Evolutionary conservation across 78 protist species (phyloP).

Genomic region (Emiliania huxleyi): DNA sequence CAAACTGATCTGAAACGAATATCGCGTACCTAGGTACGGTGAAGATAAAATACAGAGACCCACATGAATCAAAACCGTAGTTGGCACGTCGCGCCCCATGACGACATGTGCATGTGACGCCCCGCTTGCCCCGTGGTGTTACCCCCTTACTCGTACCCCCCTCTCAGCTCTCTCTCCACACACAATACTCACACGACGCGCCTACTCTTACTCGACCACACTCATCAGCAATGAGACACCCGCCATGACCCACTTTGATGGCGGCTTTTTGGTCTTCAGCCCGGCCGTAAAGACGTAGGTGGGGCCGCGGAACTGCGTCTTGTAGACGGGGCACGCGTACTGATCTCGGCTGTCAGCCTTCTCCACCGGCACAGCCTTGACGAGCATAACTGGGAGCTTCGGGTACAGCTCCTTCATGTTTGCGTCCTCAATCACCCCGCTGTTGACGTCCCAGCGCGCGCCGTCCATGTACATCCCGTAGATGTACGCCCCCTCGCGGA

Average conservation of each 20-base stretch:
- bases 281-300: conserved; percentile 64
- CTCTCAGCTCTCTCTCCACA: too few species aligned
- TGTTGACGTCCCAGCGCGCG: conserved; percentile 74
- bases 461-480: conserved; percentile 78
- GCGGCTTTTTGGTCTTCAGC: conserved; percentile 52
- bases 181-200: too few species aligned
- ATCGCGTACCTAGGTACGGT: too few species aligned
- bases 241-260: conserved; percentile 67
- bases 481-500: conserved; percentile 79
- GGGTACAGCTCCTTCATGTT: conserved; percentile 62
- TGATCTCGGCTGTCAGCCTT: conserved; percentile 1
- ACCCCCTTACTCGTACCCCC: too few species aligned
- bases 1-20: too few species aligned
- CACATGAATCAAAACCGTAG: too few species aligned
- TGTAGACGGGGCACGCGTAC: conserved; percentile 77
- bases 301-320: conserved; percentile 69
- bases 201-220: conserved; percentile 38
- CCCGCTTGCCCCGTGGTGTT: too few species aligned
- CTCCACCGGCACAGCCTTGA: conserved; percentile 19
- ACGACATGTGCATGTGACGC: too few species aligned
- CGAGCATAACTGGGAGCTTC: conserved; percentile 62
- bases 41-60: too few species aligned
- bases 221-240: conserved; percentile 77
- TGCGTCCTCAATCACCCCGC: conserved; percentile 55
- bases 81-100: too few species aligned